Evolutionary conservation across 805 yeast species (phyloP), one percentile per base, ranked within the genome.

Genomic region (Saccharomycopsis vini): DNA sequence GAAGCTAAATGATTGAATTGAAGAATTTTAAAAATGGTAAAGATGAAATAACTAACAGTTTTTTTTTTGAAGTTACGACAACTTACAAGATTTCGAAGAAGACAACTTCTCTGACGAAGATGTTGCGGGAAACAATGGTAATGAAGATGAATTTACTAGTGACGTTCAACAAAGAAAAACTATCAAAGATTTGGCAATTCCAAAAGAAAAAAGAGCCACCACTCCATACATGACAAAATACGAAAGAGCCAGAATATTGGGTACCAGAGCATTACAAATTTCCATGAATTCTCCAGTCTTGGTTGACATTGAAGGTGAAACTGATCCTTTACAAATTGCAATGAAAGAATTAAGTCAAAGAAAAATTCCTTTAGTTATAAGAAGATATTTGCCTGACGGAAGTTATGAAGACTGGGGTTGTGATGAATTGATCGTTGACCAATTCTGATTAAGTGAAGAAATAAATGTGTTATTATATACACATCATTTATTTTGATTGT

Each of bases 171-270:
- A 56, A 50, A 77, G 71, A 51, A 83, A 82, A 59, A 74, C 90
- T 5, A 69, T 76, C 50, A 79, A 72, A 54, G 92, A 83, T 54
- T 76, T 86, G 56, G 95, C 97, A 16, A 87, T 92, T 48, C 84
- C 96, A 45, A 85, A 76, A 54, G 95, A 86, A 19, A 69, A 84
- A 52, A 77, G 99, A 63, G 74, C 88, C 22, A 92, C 99, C 12
- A 92, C 99, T 4, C 99, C 99, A 43, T 92, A 90, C 62, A 89
- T 92, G 97, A 92, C 99, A 46, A 92, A 94, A 61, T 92, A 92
- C 62, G 99, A 92, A 70, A 77, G 97, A 56, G 99, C 99, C 5
- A 78, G 99, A 68, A 87, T 92, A 49, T 73, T 92, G 57, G 99
- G 99, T 22, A 92, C 99, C 9, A 76, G 99, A 56, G 98, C 99